phyloP scores from a whole-genome alignment of 495 filamentous ascomycete species.

The Talaromyces liani region DNA sequence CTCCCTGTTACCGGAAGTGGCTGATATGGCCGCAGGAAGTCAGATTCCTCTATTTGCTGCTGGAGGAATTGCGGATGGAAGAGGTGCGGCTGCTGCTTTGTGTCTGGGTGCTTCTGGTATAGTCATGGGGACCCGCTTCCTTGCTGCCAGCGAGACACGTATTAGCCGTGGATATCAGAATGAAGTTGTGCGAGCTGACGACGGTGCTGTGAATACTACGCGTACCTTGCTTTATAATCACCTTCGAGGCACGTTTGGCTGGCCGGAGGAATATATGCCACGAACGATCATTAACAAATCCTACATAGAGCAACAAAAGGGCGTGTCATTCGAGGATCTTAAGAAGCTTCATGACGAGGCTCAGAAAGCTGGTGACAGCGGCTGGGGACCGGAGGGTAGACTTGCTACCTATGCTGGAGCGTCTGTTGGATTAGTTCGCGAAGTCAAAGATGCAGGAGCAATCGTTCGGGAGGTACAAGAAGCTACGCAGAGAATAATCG shows the following conservation, averaged over 20 bases:
- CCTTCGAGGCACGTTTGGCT: slow-evolving; percentile 58
- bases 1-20: slow-evolving; percentile 49
- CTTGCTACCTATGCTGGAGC: slow-evolving; percentile 66
- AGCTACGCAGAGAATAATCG: slow-evolving; percentile 4
- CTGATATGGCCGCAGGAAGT: slow-evolving; percentile 41
- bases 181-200: slow-evolving; percentile 49
- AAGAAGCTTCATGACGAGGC: slow-evolving; percentile 52
- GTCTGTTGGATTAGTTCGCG: slow-evolving; percentile 42
- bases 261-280: slow-evolving; percentile 58
- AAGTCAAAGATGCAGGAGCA: slow-evolving; percentile 31
- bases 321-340: slow-evolving; percentile 50
- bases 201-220: slow-evolving; percentile 58
- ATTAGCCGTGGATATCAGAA: slow-evolving; percentile 53
- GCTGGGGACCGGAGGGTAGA: slow-evolving; percentile 56
- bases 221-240: slow-evolving; percentile 65
- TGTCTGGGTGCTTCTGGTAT: slow-evolving; percentile 59
- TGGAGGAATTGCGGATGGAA: slow-evolving; percentile 63
- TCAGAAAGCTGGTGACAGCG: slow-evolving; percentile 43
- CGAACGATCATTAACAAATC: slow-evolving; percentile 56
- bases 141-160: slow-evolving; percentile 57
- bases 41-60: slow-evolving; percentile 58
- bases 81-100: slow-evolving; percentile 56
- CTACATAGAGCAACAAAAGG: slow-evolving; percentile 49
- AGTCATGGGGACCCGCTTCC: slow-evolving; percentile 66
- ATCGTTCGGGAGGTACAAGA: slow-evolving; percentile 35